Percentiles rank a stretch among this genome's conserved stretches.
phyloP scores from a whole-genome alignment of 2,329 filamentous ascomycete species.

The Aureobasidium sp. region DNA sequence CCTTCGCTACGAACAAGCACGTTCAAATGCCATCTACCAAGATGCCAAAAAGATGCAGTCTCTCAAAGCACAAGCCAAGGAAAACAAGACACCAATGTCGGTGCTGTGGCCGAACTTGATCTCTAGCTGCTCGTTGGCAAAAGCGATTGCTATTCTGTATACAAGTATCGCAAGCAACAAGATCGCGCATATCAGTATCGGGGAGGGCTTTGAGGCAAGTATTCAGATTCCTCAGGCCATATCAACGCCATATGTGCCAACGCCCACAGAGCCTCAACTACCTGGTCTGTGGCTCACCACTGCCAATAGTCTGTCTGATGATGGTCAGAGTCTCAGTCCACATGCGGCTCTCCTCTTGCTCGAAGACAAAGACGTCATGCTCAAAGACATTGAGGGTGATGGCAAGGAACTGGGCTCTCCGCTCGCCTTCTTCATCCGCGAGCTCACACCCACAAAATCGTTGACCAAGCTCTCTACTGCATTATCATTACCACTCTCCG shows the following conservation, averaged over 20 bases:
- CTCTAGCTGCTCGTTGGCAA: conserved; percentile 67
- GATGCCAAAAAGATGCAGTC: conserved; percentile 76
- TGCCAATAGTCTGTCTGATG: conserved; percentile 64
- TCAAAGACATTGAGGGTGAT: conserved; percentile 60
- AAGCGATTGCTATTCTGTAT: conserved; percentile 74
- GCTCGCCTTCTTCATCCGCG: conserved; percentile 64
- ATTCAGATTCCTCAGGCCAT: conserved; percentile 54
- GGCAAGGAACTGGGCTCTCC: conserved; percentile 66
- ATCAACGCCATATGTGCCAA: conserved; percentile 65
- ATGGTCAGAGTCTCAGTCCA: conserved; percentile 62
- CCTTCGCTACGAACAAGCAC: conserved; percentile 85
- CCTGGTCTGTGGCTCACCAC: conserved; percentile 82
- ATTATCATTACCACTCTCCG: conserved; percentile 64
- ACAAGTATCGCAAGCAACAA: conserved; percentile 72
- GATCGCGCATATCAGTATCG: conserved; percentile 76
- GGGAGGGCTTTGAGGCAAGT: conserved; percentile 51
- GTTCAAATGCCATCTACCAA: conserved; percentile 82
- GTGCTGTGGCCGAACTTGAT: conserved; percentile 63
- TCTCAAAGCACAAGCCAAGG: conserved; percentile 69
- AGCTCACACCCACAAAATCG: conserved; percentile 52
- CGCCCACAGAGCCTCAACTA: conserved; percentile 58
- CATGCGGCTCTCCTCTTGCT: conserved; percentile 82
- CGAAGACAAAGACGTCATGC: conserved; percentile 71
- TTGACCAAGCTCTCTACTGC: conserved; percentile 65
- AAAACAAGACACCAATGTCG: conserved; percentile 47